Conservation (phyloP, 352 stramenopile genomes). For the Phytophthora cactorum region DNA sequence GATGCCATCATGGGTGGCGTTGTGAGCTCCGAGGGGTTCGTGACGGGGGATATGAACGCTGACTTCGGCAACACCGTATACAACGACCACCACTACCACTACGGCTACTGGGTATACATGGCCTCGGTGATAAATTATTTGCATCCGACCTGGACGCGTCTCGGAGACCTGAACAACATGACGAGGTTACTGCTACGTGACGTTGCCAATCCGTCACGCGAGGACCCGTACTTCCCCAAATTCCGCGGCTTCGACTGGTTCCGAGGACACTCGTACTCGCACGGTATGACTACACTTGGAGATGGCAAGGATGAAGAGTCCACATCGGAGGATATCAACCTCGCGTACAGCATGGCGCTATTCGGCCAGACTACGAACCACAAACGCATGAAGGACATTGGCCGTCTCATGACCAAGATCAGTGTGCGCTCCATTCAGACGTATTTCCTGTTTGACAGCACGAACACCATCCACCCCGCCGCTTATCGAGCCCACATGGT, state of each 20-base stretch:
- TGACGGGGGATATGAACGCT: slow-evolving; percentile 52
- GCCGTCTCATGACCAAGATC: slow-evolving; percentile 65
- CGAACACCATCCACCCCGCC: slow-evolving; percentile 59
- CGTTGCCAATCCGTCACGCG: slow-evolving; percentile 52
- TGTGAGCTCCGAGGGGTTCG: slow-evolving; percentile 70
- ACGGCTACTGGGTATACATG: slow-evolving; percentile 78
- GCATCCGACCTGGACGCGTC: slow-evolving; percentile 61
- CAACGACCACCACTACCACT: slow-evolving; percentile 84
- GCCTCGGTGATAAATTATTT: slow-evolving; percentile 73
- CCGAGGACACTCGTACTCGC: slow-evolving; percentile 75
- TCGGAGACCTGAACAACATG: slow-evolving; percentile 63
- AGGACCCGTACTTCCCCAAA: slow-evolving; percentile 67
- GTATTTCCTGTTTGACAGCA: slow-evolving; percentile 75
- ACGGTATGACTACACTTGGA: slow-evolving; percentile 57
- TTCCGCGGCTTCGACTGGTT: slow-evolving; percentile 79
- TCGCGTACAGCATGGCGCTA: slow-evolving; percentile 61
- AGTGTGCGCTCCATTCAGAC: slow-evolving; percentile 58
- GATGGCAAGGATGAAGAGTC: slow-evolving; percentile 77
- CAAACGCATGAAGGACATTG: slow-evolving; percentile 46
- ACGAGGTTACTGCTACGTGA: slow-evolving; percentile 55
- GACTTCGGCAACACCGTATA: slow-evolving; percentile 82
- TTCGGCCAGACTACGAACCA: slow-evolving; percentile 53
- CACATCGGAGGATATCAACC: slow-evolving; percentile 75
- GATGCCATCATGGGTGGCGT: slow-evolving; percentile 66
- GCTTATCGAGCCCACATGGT: slow-evolving; percentile 57